These are phyloP conservation scores for Ochetophila trinervis DNA, from an alignment of 306 rosid genomes.

Conservation along the genomic window DNA sequence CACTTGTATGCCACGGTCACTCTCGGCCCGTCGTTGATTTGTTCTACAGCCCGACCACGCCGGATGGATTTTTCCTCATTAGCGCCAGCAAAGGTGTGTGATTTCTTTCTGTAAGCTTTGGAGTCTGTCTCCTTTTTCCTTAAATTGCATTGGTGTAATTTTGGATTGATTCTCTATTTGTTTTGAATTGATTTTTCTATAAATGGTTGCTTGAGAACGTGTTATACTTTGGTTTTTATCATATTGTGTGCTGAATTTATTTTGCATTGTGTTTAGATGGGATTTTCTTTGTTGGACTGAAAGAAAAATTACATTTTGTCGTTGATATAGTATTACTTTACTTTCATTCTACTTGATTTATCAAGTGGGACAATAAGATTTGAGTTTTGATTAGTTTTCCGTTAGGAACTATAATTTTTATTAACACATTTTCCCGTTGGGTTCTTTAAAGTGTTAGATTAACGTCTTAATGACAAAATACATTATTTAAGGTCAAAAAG, in stretches of 20 bases:
- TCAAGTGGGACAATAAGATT: not conserved
- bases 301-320: no score
- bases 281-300: no score
- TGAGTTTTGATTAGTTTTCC: not conserved
- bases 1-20: constrained; percentile 84
- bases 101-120: not conserved
- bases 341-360: not conserved
- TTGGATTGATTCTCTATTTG: not conserved
- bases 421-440: not conserved
- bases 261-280: not conserved
- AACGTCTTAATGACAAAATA: no score
- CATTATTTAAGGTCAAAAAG: no score
- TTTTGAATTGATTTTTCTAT: not conserved
- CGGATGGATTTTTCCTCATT: constrained; percentile 82
- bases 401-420: not conserved
- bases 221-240: not conserved
- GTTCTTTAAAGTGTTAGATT: not conserved
- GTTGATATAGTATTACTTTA: no score
- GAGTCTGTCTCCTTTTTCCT: not conserved
- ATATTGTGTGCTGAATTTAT: not conserved
- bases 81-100: constrained; percentile 91
- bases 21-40: constrained; percentile 89
- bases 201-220: not conserved
- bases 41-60: constrained; percentile 79
- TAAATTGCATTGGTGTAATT: not conserved